Base-by-base conservation (phyloP, 2,329 filamentous ascomycete species). In the Aspergillus sp. region DNA sequence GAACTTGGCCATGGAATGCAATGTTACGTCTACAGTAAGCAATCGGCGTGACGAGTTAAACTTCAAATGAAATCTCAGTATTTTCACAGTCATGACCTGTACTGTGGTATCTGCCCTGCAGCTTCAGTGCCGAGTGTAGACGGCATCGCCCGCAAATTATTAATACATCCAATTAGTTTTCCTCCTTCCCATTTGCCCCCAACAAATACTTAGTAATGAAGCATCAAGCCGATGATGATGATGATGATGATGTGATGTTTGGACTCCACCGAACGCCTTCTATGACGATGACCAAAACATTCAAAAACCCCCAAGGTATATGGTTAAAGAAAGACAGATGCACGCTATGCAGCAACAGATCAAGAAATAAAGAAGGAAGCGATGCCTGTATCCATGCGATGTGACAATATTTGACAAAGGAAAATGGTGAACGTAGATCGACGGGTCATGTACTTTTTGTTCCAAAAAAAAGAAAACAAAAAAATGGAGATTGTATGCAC, bases 201-300 rank as follows among this genome's bases (percentile, higher is more conserved):
- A 17, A 28, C 17, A 17, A n/a, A 55, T 45, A 55, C 28, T 41
- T 25, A 55, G 39, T 38, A n/a, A 55, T 55, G 39, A 38, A 55
- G 23, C n/a, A 43, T 28, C n/a, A 43, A 41, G 23, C 28, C 4
- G 41, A 55, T 47, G 39, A 45, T 55, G 32, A 53, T 13, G 53
- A 55, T 55, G 32, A 53, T 21, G 8, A 45, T 45, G 17, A 55
- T 55, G 45, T 60, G 30, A 62, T 59, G 51, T 57, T 41, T 50
- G 50, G 52, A 59, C 57, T 59, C 60, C 56, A 58, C 48, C 57
- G 38, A 59, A 65, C 65, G 63, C 65, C 63, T 54, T 66, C 65
- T 65, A 66, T 62, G 55, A 56, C 57, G 48, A 55, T 52, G 51
- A 53, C 53, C 53, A 41, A 50, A 52, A 47, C 36, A 59, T 39